phyloP scores from a whole-genome alignment of 129 eudicot species.

The Flaveria linearis region DNA sequence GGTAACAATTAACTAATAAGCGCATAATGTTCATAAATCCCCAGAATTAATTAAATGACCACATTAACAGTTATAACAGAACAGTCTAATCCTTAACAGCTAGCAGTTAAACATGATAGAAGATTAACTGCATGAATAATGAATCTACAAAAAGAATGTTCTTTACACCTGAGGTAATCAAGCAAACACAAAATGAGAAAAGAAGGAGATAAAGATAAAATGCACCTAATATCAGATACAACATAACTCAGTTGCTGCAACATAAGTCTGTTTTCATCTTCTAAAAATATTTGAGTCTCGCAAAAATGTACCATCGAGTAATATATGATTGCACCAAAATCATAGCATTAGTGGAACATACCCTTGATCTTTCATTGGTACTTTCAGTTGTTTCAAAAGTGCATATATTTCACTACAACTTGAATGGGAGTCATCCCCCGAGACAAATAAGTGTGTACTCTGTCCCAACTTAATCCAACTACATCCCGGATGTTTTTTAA shows the following conservation, averaged over 20 bases:
- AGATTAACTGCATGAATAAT: no score
- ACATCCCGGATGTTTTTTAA: constrained; percentile 65
- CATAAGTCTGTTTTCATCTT: not conserved
- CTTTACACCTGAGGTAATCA: not conserved
- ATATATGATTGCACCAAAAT: not conserved
- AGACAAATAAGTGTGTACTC: constrained; percentile 43
- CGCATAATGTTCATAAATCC: no score
- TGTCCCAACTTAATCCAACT: constrained; percentile 66
- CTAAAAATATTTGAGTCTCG: not conserved
- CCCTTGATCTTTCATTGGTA: constrained; percentile 42
- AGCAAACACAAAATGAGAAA: not conserved
- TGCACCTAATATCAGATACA: not conserved
- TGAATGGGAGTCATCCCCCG: constrained; percentile 49
- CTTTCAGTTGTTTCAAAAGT: constrained; percentile 47
- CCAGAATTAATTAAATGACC: no score
- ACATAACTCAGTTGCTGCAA: not conserved
- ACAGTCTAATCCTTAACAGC: no score
- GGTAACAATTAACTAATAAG: no score
- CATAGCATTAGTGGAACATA: constrained; percentile 18
- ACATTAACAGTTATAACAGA: no score
- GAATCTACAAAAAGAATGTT: no score
- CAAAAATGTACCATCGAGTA: constrained; percentile 2
- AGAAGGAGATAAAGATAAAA: not conserved
- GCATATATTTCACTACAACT: constrained; percentile 39
- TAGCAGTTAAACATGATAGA: not conserved